These are phyloP conservation scores for Quercus cerris DNA, from an alignment of 306 rosid species.

Conservation along the genomic window DNA sequence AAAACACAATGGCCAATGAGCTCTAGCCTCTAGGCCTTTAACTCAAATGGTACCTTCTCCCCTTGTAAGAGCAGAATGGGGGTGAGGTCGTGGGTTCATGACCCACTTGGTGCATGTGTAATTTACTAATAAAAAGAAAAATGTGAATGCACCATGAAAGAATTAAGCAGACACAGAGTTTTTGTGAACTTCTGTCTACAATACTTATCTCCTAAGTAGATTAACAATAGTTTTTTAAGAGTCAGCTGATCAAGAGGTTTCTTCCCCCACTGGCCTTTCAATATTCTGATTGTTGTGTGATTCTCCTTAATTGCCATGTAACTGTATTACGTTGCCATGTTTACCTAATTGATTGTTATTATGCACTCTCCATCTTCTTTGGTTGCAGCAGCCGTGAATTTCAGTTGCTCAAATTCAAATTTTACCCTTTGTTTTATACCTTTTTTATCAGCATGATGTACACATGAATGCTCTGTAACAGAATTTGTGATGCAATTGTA, in stretches of 20 bases:
- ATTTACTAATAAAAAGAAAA: too few species aligned
- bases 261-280: background rate
- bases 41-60: too few species aligned
- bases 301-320: background rate
- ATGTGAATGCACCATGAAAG: background rate
- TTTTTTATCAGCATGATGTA: background rate
- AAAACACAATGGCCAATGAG: background rate
- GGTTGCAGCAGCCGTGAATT: slow-evolving; percentile 9
- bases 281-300: slow-evolving; percentile 2
- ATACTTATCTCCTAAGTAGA: background rate
- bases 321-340: background rate
- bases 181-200: background rate
- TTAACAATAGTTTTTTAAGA: background rate
- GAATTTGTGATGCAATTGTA: background rate
- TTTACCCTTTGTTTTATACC: background rate
- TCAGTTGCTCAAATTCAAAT: background rate
- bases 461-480: background rate
- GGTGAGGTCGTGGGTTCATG: too few species aligned
- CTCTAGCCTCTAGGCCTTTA: too few species aligned
- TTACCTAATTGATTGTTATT: background rate
- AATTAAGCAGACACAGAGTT: background rate
- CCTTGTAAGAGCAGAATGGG: too few species aligned
- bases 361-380: slow-evolving; percentile 9
- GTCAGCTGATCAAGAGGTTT: background rate
- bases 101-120: too few species aligned